A percentile compares a stretch with the other conserved stretches of the same genome.
These are phyloP conservation scores for Phytophthora sp. DNA, from an alignment of 352 stramenopile genomes.

Conservation along the genomic window DNA sequence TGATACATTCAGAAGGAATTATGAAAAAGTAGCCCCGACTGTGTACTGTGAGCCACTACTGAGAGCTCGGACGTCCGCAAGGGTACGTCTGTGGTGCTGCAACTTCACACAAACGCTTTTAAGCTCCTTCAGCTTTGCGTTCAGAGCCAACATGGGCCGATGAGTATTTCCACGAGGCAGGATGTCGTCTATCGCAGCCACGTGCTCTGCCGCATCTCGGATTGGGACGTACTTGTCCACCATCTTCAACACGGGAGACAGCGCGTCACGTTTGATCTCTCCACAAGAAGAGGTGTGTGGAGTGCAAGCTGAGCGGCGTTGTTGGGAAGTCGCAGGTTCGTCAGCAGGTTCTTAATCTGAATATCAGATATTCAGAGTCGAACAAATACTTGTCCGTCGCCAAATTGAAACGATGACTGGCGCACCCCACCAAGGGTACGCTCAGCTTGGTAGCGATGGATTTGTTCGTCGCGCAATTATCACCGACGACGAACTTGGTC, in stretches of 20 bases:
- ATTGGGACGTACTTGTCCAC: not conserved
- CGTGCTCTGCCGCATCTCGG: not conserved
- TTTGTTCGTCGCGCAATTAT: not conserved
- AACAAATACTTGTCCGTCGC: not conserved
- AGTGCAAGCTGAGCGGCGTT: not conserved
- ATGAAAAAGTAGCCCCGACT: no score
- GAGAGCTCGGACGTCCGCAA: constrained; percentile 10
- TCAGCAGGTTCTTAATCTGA: not conserved
- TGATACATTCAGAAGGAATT: no score
- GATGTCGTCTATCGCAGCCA: not conserved
- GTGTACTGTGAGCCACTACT: no score
- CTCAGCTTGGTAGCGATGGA: not conserved
- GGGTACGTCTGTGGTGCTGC: constrained; percentile 10
- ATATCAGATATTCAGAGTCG: not conserved
- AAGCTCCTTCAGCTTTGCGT: constrained; percentile 28
- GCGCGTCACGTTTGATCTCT: not conserved
- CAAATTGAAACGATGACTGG: not conserved
- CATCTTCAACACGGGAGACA: constrained; percentile 1
- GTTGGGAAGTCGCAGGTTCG: not conserved
- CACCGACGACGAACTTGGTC: not conserved
- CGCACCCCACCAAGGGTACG: not conserved
- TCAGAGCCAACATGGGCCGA: not conserved
- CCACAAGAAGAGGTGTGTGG: not conserved
- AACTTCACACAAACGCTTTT: constrained; percentile 32
- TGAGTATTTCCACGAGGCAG: not conserved